A percentile compares a stretch with the other conserved stretches of the same genome.
Conservation (phyloP, 2,329 filamentous ascomycete genomes). For the Stemphylium lycopersici region DNA sequence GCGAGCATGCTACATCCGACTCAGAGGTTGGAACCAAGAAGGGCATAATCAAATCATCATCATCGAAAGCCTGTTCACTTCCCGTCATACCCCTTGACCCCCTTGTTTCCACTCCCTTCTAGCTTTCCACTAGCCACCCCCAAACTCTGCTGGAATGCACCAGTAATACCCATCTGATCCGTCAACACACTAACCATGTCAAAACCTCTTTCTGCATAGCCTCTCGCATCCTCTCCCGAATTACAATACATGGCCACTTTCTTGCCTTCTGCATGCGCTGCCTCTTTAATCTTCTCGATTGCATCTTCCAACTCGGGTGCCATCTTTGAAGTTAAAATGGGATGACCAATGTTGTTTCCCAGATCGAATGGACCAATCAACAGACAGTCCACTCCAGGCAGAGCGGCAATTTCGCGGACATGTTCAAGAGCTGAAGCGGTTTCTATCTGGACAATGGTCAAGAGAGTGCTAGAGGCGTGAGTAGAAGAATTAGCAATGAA, state of each 20-base stretch:
- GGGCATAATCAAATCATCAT: background rate
- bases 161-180: conserved; percentile 55
- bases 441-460: conserved; percentile 59
- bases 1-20: background rate
- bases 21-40: background rate
- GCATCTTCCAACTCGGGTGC: conserved; percentile 58
- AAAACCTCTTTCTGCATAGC: conserved; percentile 61
- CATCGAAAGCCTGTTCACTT: background rate
- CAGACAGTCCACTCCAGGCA: conserved; percentile 60
- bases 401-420: conserved; percentile 57
- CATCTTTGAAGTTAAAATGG: conserved; percentile 55
- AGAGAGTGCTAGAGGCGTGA: conserved; percentile 46
- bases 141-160: conserved; percentile 47
- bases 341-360: conserved; percentile 63
- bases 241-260: conserved; percentile 62
- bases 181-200: conserved; percentile 58
- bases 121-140: conserved; percentile 40
- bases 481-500: too few species aligned
- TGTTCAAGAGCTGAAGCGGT: conserved; percentile 50
- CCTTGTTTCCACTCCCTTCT: conserved; percentile 15
- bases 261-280: conserved; percentile 60
- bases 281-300: conserved; percentile 58
- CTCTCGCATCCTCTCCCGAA: conserved; percentile 57
- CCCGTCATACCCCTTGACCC: conserved; percentile 33
- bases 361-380: conserved; percentile 63